Percentiles rank a stretch among this genome's conserved stretches.
phyloP scores from a whole-genome alignment of 2,329 filamentous ascomycete species.

The Calcarisporium arbuscula region DNA sequence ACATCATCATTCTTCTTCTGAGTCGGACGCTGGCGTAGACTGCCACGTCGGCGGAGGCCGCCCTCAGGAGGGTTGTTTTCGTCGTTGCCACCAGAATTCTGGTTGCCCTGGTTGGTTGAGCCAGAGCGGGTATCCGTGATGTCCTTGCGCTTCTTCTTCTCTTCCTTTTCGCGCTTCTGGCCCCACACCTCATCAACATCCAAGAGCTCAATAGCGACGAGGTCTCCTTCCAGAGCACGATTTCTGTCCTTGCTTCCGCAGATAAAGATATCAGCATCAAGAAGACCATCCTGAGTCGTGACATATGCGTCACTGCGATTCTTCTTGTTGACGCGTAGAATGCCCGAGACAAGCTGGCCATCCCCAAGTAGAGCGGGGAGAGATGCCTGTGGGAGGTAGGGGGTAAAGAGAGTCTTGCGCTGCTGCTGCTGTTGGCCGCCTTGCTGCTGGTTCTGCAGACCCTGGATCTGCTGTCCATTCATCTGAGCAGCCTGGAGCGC shows the following conservation, averaged over 20 bases:
- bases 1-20: slow-evolving; percentile 99
- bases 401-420: slow-evolving; percentile 96
- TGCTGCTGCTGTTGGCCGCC: slow-evolving; percentile 75
- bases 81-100: slow-evolving; percentile 55
- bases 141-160: slow-evolving; percentile 99
- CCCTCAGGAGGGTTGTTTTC: slow-evolving; percentile 64
- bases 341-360: slow-evolving; percentile 91
- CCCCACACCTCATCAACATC: slow-evolving; percentile 98
- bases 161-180: slow-evolving; percentile 98
- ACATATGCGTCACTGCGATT: slow-evolving; percentile 98
- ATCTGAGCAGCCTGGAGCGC: slow-evolving; percentile 85
- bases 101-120: slow-evolving; percentile 65
- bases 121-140: slow-evolving; percentile 84
- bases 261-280: slow-evolving; percentile 98
- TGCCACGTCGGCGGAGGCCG: slow-evolving; percentile 85
- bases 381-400: slow-evolving; percentile 91
- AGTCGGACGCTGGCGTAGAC: slow-evolving; percentile 90
- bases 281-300: slow-evolving; percentile 75
- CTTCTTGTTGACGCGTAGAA: slow-evolving; percentile 98
- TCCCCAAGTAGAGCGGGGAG: slow-evolving; percentile 85
- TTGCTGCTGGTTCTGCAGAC: slow-evolving; percentile 65
- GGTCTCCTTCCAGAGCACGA: slow-evolving; percentile 89
- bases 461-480: slow-evolving; percentile 67
- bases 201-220: slow-evolving; percentile 91
- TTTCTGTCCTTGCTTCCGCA: slow-evolving; percentile 99